Conservation (phyloP, 495 filamentous ascomycete species). For the Penicillium cinerascens region DNA sequence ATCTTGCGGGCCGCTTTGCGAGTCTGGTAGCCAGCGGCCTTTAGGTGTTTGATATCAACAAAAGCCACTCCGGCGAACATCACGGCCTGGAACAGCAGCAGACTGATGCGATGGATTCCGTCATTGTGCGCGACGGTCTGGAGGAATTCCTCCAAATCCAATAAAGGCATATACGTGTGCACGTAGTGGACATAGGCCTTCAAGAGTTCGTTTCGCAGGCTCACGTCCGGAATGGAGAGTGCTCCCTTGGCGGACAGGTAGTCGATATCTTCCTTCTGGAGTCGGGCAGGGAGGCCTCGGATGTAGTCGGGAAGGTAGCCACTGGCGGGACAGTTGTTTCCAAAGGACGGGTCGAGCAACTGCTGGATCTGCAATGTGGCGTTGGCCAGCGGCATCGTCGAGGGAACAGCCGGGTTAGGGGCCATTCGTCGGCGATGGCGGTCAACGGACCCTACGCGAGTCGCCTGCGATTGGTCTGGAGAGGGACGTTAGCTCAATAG, state of each 20-base stretch:
- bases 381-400: conserved; percentile 35
- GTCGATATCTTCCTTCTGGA: conserved; percentile 68
- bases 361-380: conserved; percentile 41
- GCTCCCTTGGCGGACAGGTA: conserved; percentile 75
- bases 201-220: conserved; percentile 68
- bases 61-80: conserved; percentile 81
- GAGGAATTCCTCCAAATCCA: conserved; percentile 74
- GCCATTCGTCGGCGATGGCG: conserved; percentile 35
- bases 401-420: conserved; percentile 36
- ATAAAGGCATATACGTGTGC: conserved; percentile 83
- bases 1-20: conserved; percentile 71
- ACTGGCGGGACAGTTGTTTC: conserved; percentile 22
- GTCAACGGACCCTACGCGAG: conserved; percentile 33
- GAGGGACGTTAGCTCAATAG: not conserved
- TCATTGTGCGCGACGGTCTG: conserved; percentile 60
- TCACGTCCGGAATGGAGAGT: conserved; percentile 62
- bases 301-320: conserved; percentile 64
- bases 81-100: conserved; percentile 76
- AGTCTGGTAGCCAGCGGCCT: conserved; percentile 63
- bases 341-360: conserved; percentile 37
- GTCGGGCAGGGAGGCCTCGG: conserved; percentile 63
- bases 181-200: conserved; percentile 78
- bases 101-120: conserved; percentile 65
- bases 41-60: conserved; percentile 66
- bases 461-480: conserved; percentile 40